Evolutionary conservation across 2,329 filamentous ascomycete genomes (phyloP), one percentile per base, ranked within the genome.

Genomic region (Xylariaceae sp.): DNA sequence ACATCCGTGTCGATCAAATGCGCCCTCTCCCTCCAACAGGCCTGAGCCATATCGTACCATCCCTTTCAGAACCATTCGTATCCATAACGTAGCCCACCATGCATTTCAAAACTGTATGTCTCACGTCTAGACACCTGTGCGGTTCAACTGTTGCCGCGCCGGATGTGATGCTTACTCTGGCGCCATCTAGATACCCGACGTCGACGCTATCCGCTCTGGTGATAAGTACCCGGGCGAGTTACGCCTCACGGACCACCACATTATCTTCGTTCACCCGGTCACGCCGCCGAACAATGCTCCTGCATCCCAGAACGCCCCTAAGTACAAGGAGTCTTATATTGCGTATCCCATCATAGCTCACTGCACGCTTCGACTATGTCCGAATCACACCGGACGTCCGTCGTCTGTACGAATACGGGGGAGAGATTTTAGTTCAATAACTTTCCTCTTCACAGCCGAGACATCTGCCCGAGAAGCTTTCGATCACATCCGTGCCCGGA

Each of bases 401-500:
- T 91, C 92, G 4, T 89, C 90, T 2, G 91, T 99, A 70, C 88
- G 93, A 55, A 78, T 99, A 62, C 87, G 92, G 56, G 92, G 92
- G 72, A 89, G 93, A 59, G 94, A 99, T 78, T 97, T 99, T 73
- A 93, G 86, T 53, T 96, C 92, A 74, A 86, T 96, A 62, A 92
- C 90, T 62, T 92, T 99, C 76, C 92, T 92, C 74, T 96, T 99
- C 72, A 71, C 78, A 17, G 85, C 88, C 58, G 88, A 92, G 69
- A 81, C 81, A 56, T 80, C 86, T 65, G 93, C 91, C 7, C 85
- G 89, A 59, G 90, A 96, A 65, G 89, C 89, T 0, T 99, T 92
- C 73, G 92, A 97, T 59, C 92, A 86, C 62, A 90, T 99, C 65
- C 89, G 88, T 62, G 77, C 80, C 49, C 84, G 90, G 69, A 93